Conservation (phyloP, 768 basidiomycete species). For the Pholiota microspora region DNA sequence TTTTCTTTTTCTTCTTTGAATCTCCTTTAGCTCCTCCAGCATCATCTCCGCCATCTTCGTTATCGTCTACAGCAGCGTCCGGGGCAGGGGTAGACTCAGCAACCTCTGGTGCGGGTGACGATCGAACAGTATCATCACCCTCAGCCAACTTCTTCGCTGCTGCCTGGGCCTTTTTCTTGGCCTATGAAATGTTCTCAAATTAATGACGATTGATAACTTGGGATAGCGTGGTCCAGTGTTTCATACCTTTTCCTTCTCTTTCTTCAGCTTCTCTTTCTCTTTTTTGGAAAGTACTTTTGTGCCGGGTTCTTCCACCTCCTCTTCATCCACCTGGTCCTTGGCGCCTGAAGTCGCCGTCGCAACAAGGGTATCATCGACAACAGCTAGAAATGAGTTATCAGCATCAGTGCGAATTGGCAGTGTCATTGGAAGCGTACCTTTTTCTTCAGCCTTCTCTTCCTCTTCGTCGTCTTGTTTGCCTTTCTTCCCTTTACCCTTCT, state of each 20-base stretch:
- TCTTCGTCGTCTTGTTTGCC: constrained; percentile 34
- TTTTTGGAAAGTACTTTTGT: constrained; percentile 84
- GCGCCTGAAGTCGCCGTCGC: constrained; percentile 19
- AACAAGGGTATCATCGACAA: constrained; percentile 23
- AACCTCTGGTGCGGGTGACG: constrained; percentile 22
- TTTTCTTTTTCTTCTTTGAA: constrained; percentile 86
- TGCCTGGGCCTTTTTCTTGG: constrained; percentile 92
- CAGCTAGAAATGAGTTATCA: constrained; percentile 10
- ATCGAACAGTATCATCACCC: constrained; percentile 25
- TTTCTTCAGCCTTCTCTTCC: constrained; percentile 27
- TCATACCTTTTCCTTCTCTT: constrained; percentile 89
- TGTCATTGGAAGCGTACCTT: constrained; percentile 10
- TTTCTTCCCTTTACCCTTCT: constrained; percentile 57
- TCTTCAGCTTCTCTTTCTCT: constrained; percentile 96
- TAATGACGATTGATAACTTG: constrained; percentile 7
- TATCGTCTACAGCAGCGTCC: constrained; percentile 42
- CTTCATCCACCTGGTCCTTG: constrained; percentile 41
- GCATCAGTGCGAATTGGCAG: not conserved
- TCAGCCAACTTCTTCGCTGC: constrained; percentile 71
- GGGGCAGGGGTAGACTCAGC: constrained; percentile 30
- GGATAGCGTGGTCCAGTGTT: constrained; percentile 6
- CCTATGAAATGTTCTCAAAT: constrained; percentile 41
- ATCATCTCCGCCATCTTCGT: constrained; percentile 67
- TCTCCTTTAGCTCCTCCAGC: constrained; percentile 47
- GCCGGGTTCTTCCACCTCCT: constrained; percentile 56